Percentiles rank a stretch among this genome's conserved stretches.
These are phyloP conservation scores for Salvia miltiorrhiza DNA, from an alignment of 257 asterid species.

Conservation along the genomic window DNA sequence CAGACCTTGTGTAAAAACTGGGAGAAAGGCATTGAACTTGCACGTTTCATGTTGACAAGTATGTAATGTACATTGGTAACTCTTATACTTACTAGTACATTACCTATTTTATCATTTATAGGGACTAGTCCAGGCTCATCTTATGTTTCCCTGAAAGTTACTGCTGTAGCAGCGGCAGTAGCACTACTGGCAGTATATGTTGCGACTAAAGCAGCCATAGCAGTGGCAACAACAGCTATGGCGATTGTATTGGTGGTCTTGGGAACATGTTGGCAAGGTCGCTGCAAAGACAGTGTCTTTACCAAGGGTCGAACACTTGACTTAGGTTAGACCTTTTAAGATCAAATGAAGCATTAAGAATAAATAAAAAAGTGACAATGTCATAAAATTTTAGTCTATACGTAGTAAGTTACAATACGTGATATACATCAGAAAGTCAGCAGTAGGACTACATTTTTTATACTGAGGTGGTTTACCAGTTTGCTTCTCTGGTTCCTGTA, in stretches of 20 bases:
- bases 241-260: constrained; percentile 65
- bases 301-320: constrained; percentile 70
- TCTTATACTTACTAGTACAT: constrained; percentile 40
- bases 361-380: constrained; percentile 26
- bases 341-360: constrained; percentile 42
- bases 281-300: constrained; percentile 56
- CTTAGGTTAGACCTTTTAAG: constrained; percentile 78
- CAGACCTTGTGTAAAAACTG: constrained; percentile 10
- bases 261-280: constrained; percentile 61
- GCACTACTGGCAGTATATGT: constrained; percentile 69
- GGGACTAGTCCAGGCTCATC: constrained; percentile 84
- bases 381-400: constrained; percentile 19
- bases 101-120: constrained; percentile 70
- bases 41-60: constrained; percentile 26
- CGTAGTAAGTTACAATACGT: constrained; percentile 12
- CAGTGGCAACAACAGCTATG: constrained; percentile 71
- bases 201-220: constrained; percentile 65
- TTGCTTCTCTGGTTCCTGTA: background rate
- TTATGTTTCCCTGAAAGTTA: constrained; percentile 65
- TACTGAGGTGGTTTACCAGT: background rate
- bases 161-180: constrained; percentile 79
- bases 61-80: constrained; percentile 29
- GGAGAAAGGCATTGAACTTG: constrained; percentile 23
- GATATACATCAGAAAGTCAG: constrained; percentile 13
- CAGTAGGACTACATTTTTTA: background rate